Base-by-base conservation (phyloP, 345 rosid genomes). In the Heritiera littoralis region DNA sequence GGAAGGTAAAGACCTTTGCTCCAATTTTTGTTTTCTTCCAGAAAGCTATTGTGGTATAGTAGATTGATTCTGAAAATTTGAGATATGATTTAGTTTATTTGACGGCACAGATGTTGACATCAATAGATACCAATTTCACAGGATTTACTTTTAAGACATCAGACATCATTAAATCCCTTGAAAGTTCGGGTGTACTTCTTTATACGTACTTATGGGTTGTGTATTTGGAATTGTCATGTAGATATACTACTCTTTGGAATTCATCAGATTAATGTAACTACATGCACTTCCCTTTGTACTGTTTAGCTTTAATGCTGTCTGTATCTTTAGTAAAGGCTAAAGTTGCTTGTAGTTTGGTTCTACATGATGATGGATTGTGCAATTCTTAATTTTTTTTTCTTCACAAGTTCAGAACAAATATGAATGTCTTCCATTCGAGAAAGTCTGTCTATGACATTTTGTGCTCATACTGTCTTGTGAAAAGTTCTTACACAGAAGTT, bases 91-190 rank as follows among this genome's bases (percentile, higher is more conserved):
- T 71, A 71, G n/a, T 70, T 72, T 75, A 41, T 82, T 73, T 80
- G 45, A 45, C 83, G 68, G 79, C 81, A 82, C 95, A 96, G 98
- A 96, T 96, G 98, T 80, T 96, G 90, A 88, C 99, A 65, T 96
- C 98, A 28, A 96, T 88, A 83, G 98, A 95, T 83, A 88, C 83
- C 77, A 92, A 93, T 79, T 95, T 95, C 90, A 91, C 93, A 23
- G 98, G 99, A 84, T 93, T 90, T 81, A 95, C 99, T 63, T 95
- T 83, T 84, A 92, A 89, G 85, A 93, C 93, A 83, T 93, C 98
- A 56, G 98, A 94, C 77, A 85, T 89, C 76, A 86, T 87, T 63
- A 93, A 88, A 81, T 89, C 99, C 41, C 81, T 96, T 69, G 92
- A 90, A 77, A 90, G 78, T 86, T 85, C 97, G 88, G 97, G 99